A percentile compares a stretch with the other conserved stretches of the same genome.
These are phyloP conservation scores for Aspergillus brunneoviolaceus DNA, from an alignment of 2,329 filamentous ascomycete genomes.

Conservation along the genomic window DNA sequence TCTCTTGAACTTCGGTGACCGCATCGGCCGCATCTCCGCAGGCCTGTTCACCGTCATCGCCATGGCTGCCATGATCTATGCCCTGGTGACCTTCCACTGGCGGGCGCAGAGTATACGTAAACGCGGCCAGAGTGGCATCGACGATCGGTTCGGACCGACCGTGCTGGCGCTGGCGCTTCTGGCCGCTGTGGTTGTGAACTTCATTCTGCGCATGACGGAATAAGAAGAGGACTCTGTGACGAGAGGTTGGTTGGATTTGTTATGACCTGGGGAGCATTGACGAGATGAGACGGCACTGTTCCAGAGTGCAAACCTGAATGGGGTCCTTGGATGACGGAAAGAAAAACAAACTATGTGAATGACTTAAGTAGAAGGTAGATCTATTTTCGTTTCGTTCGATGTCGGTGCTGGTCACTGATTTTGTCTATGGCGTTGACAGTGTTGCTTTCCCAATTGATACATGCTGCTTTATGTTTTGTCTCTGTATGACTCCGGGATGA, in stretches of 20 bases:
- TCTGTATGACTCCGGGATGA: neutral
- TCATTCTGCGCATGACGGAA: constrained; percentile 66
- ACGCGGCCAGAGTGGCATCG: constrained; percentile 91
- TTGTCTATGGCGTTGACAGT: neutral
- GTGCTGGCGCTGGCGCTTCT: constrained; percentile 83
- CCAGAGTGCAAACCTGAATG: neutral
- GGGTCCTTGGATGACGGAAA: neutral
- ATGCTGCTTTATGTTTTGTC: neutral
- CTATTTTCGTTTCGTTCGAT: neutral
- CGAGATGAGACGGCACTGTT: neutral
- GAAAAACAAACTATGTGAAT: neutral
- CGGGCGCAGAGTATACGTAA: constrained; percentile 87
- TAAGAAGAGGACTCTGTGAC: neutral
- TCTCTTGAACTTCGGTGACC: constrained; percentile 97
- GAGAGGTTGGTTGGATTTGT: too few relatives aligned
- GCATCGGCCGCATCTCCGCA: constrained; percentile 87
- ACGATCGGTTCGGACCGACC: constrained; percentile 92
- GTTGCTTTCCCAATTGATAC: neutral
- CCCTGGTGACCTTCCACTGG: constrained; percentile 95
- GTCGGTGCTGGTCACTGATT: constrained; percentile 7
- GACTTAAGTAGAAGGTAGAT: neutral
- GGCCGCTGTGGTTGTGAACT: constrained; percentile 92
- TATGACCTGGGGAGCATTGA: neutral
- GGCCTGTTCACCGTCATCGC: constrained; percentile 92
- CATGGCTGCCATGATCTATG: constrained; percentile 94